Conservation (phyloP, 352 stramenopile species). For the Pythium volutum region DNA sequence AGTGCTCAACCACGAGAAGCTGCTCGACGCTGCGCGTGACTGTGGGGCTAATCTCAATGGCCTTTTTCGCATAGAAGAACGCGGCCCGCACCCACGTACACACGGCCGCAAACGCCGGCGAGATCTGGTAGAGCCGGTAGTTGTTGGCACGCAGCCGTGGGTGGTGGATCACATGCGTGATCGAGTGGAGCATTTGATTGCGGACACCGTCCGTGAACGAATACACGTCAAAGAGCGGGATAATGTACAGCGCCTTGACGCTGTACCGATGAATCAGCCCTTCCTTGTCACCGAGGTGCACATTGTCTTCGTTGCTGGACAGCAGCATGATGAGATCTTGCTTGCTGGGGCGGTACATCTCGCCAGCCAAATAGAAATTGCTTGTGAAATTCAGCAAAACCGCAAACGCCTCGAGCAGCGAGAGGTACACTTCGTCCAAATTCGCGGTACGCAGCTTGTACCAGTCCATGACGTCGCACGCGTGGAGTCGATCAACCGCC, state of each 20-base stretch:
- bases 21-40: conserved; percentile 54
- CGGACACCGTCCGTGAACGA: conserved; percentile 72
- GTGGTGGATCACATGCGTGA: conserved; percentile 75
- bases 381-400: conserved; percentile 70
- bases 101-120: conserved; percentile 54
- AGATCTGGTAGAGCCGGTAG: conserved; percentile 54
- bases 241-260: conserved; percentile 74
- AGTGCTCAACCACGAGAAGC: conserved; percentile 48
- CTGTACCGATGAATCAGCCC: conserved; percentile 75
- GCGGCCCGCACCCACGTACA: conserved; percentile 73
- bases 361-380: conserved; percentile 53
- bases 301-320: conserved; percentile 78
- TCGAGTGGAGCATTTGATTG: conserved; percentile 46
- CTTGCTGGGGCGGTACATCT: conserved; percentile 40
- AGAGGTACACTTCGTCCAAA: conserved; percentile 56
- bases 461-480: conserved; percentile 64
- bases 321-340: conserved; percentile 68
- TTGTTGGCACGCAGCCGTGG: conserved; percentile 64
- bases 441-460: conserved; percentile 62
- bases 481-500: conserved; percentile 49
- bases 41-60: conserved; percentile 62
- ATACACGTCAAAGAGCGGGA: conserved; percentile 80
- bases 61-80: conserved; percentile 65
- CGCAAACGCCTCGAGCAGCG: conserved; percentile 64
- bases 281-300: conserved; percentile 73